These are phyloP conservation scores for Mrakia blollopis DNA, from an alignment of 768 basidiomycete species.

Conservation along the genomic window DNA sequence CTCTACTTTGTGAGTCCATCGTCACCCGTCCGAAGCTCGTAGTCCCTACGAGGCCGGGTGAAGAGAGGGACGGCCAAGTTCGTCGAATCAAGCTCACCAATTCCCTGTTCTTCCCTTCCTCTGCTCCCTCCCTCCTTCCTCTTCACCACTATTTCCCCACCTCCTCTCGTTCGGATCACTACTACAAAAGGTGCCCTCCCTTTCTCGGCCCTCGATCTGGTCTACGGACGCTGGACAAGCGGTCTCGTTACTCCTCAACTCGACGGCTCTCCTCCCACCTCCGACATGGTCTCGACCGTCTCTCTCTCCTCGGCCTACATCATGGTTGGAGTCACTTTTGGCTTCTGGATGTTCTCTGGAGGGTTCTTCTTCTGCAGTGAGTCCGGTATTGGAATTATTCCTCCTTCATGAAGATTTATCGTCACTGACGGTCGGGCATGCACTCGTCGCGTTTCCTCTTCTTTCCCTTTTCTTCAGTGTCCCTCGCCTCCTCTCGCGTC, in stretches of 20 bases:
- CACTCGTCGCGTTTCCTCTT: no score
- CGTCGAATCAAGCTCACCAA: background rate
- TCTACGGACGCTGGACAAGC: constrained; percentile 24
- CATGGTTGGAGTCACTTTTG: constrained; percentile 9
- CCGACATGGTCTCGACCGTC: background rate
- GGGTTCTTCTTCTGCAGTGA: constrained; percentile 24
- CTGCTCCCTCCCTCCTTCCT: no score
- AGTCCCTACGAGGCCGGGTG: no score
- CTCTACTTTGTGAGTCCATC: background rate
- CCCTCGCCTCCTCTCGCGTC: constrained; percentile 18
- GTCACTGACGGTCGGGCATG: no score
- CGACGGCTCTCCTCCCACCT: background rate
- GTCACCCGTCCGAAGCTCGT: background rate
- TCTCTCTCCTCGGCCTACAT: background rate
- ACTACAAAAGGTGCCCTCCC: constrained; percentile 1
- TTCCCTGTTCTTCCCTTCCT: background rate
- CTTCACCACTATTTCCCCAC: background rate
- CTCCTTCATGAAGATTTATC: no score
- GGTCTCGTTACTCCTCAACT: constrained; percentile 8
- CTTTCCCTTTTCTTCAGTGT: background rate
- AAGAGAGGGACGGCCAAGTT: background rate
- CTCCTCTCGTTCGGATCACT: background rate
- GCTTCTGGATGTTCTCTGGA: constrained; percentile 5
- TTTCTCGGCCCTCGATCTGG: constrained; percentile 20
- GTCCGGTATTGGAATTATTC: background rate